Evolutionary conservation across 768 basidiomycete genomes (phyloP), one percentile per base, ranked within the genome.

Genomic region (Grammothele lineata): DNA sequence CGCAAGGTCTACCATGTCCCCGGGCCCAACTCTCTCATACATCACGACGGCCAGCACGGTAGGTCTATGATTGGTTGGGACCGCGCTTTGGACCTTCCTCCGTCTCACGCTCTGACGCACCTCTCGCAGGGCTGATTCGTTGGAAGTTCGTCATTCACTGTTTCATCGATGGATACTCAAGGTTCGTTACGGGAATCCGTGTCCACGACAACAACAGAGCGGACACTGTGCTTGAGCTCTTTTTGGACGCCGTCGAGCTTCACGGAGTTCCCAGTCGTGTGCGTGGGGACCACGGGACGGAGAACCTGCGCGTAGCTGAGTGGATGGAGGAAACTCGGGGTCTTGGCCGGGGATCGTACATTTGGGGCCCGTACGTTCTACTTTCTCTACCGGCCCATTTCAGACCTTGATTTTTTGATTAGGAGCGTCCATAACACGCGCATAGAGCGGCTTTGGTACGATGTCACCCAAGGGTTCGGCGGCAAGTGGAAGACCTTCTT

Each of bases 121-220:
- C n/a, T n/a, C n/a, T n/a, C n/a, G n/a, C n/a, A n/a, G n/a, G n/a
- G n/a, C n/a, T n/a, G n/a, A n/a, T n/a, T n/a, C n/a, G n/a, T n/a
- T n/a, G n/a, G n/a, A n/a, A n/a, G n/a, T n/a, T n/a, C n/a, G n/a
- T n/a, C n/a, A n/a, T n/a, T n/a, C n/a, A n/a, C n/a, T n/a, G n/a
- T n/a, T n/a, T 58, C 24, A 47, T 65, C 12, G 63, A 65, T 37
- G 54, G 54, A 5, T 42, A 61, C 44, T 62, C 62, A 1, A 51
- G 59, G 3, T 54, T 37, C 21, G 37, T 70, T 7, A 61, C 58
- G 14, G 71, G 57, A 0, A 53, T 75, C 5, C 43, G 44, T 7
- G 69, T 67, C 1, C 66, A 59, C 40, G 51, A 65, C 42, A 73
- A 76, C 50, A 77, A 76, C 41, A 41, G 54, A 3, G 67, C 59